Conservation (phyloP, 2,329 filamentous ascomycete species). For the Fusarium nelsonii region DNA sequence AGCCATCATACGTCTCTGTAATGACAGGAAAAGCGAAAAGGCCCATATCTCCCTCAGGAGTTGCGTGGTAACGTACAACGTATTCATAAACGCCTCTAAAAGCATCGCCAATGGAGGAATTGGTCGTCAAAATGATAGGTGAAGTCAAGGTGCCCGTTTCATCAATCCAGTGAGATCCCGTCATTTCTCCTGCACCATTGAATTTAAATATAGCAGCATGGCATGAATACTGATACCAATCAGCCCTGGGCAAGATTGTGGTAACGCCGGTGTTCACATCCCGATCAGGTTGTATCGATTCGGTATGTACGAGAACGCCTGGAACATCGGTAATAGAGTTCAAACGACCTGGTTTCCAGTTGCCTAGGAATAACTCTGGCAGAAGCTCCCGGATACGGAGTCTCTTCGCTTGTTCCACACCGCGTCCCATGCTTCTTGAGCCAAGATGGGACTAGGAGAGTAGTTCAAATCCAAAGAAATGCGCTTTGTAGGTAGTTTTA, state of each 20-base stretch:
- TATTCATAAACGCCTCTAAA: constrained; percentile 71
- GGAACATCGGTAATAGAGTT: constrained; percentile 66
- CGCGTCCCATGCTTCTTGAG: not conserved
- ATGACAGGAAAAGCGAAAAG: constrained; percentile 70
- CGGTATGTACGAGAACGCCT: constrained; percentile 61
- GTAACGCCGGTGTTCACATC: constrained; percentile 64
- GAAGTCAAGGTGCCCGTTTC: constrained; percentile 71
- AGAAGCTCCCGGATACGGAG: constrained; percentile 59
- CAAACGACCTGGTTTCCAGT: constrained; percentile 58
- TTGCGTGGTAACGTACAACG: constrained; percentile 59
- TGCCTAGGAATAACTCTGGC: constrained; percentile 59
- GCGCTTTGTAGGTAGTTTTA: too few species aligned
- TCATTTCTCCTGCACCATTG: constrained; percentile 74
- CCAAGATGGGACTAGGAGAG: too few species aligned
- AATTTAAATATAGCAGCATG: constrained; percentile 69
- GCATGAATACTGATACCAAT: constrained; percentile 60
- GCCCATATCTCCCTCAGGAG: constrained; percentile 59
- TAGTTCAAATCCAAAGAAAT: too few species aligned
- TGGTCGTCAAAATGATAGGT: constrained; percentile 71
- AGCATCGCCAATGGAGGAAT: constrained; percentile 67
- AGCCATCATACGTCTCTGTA: constrained; percentile 73
- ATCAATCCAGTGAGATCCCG: constrained; percentile 70
- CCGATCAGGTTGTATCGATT: constrained; percentile 56
- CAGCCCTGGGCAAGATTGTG: constrained; percentile 59
- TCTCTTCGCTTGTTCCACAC: not conserved